Percentiles rank a stretch among this genome's conserved stretches.
Conservation (phyloP, 805 yeast genomes). For the Ogataea wickerhamii region DNA sequence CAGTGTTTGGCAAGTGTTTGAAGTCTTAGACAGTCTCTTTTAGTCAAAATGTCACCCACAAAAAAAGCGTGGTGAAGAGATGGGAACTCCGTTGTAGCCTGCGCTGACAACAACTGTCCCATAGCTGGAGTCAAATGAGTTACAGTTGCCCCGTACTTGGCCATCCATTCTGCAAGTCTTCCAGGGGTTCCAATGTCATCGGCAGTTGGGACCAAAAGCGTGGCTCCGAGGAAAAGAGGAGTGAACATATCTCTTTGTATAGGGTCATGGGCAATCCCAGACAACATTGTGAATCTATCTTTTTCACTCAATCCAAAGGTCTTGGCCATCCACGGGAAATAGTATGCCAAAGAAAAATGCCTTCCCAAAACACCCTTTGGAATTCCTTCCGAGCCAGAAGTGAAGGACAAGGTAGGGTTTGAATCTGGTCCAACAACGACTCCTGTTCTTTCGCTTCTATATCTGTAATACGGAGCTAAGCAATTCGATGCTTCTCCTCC, state of each 20-base stretch:
- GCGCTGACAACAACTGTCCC: constrained; percentile 97
- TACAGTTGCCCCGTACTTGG: constrained; percentile 82
- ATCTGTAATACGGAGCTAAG: constrained; percentile 43
- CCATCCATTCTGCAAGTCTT: constrained; percentile 96
- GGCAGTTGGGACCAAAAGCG: constrained; percentile 85
- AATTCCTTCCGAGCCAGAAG: constrained; percentile 96
- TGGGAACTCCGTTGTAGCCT: constrained; percentile 85
- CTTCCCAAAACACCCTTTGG: constrained; percentile 99
- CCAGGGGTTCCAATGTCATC: constrained; percentile 99
- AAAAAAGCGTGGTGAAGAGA: constrained; percentile 92
- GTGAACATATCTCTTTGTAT: constrained; percentile 99
- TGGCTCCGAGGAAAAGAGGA: constrained; percentile 94
- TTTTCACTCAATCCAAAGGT: constrained; percentile 70
- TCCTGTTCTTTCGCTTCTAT: constrained; percentile 65
- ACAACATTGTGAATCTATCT: constrained; percentile 94
- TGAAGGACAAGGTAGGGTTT: constrained; percentile 93
- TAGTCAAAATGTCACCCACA: constrained; percentile 96
- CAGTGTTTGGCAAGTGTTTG: constrained; percentile 91
- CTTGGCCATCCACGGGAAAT: constrained; percentile 98
- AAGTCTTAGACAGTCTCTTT: constrained; percentile 91
- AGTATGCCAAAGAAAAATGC: constrained; percentile 93
- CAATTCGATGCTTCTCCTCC: constrained; percentile 50
- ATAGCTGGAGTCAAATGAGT: constrained; percentile 99
- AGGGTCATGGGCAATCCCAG: constrained; percentile 99
- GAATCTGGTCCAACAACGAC: constrained; percentile 96